These are phyloP conservation scores for Cornus controversa DNA, from an alignment of 148 eudicot genomes.

Conservation along the genomic window DNA sequence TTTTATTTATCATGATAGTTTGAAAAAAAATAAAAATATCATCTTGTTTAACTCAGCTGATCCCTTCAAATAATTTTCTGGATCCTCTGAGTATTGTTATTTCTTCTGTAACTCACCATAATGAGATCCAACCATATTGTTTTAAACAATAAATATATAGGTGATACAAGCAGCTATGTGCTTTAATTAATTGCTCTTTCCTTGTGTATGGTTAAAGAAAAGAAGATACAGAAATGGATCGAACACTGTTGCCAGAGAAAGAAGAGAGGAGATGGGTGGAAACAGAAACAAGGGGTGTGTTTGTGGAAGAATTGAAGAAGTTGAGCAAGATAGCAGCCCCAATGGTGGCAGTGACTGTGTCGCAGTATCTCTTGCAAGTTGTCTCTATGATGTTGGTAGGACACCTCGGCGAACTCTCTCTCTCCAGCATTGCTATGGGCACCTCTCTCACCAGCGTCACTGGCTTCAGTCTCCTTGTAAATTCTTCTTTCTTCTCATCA, in stretches of 20 bases:
- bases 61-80: too few species aligned
- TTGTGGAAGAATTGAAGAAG: conserved; percentile 27
- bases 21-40: too few species aligned
- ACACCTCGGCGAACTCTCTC: conserved; percentile 40
- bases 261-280: neutral
- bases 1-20: too few species aligned
- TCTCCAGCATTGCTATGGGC: conserved; percentile 45
- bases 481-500: neutral
- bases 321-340: conserved; percentile 34
- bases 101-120: too few species aligned
- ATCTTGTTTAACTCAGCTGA: too few species aligned
- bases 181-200: neutral
- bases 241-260: neutral
- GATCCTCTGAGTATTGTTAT: too few species aligned
- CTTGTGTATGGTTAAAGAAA: neutral
- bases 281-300: neutral
- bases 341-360: conserved; percentile 33
- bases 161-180: neutral
- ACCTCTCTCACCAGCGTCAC: conserved; percentile 44
- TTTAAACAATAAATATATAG: neutral
- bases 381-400: conserved; percentile 37
- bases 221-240: neutral
- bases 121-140: too few species aligned
- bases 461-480: conserved; percentile 44
- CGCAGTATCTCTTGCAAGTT: conserved; percentile 32